Conservation (phyloP, 2,329 filamentous ascomycete species). For the Pseudogymnoascus sp. region DNA sequence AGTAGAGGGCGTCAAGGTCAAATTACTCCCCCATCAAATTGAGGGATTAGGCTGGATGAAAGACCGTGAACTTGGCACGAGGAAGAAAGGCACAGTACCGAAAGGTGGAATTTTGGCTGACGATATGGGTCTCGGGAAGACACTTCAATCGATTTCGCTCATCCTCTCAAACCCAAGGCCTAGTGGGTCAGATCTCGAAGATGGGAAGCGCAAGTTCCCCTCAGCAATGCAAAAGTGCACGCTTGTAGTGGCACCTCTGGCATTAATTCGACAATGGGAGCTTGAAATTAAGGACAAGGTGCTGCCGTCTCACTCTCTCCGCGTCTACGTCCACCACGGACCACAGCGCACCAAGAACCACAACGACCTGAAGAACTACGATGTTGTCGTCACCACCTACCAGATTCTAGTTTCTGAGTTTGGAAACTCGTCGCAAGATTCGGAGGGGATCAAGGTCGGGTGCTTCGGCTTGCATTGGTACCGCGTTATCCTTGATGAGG, state of each 20-base stretch:
- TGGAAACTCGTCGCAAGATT: constrained; percentile 54
- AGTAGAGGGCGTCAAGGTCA: constrained; percentile 77
- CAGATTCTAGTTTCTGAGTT: constrained; percentile 92
- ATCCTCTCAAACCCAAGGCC: constrained; percentile 77
- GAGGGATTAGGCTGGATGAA: constrained; percentile 94
- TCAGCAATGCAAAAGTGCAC: constrained; percentile 67
- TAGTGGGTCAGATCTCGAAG: constrained; percentile 46
- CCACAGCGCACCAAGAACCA: constrained; percentile 72
- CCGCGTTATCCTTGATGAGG: constrained; percentile 89
- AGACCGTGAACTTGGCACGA: constrained; percentile 77
- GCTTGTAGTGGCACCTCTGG: constrained; percentile 84
- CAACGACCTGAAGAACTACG: constrained; percentile 71
- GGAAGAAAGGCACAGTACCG: constrained; percentile 63
- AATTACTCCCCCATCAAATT: constrained; percentile 85
- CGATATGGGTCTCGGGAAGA: constrained; percentile 97
- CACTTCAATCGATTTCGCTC: constrained; percentile 83
- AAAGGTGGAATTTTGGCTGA: constrained; percentile 94
- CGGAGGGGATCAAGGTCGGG: constrained; percentile 53
- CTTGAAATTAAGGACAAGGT: constrained; percentile 82
- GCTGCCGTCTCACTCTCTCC: constrained; percentile 57
- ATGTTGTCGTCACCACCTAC: constrained; percentile 96
- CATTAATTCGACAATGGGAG: constrained; percentile 96
- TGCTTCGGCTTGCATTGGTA: constrained; percentile 60
- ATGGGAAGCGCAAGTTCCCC: constrained; percentile 60
- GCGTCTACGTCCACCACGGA: constrained; percentile 86